phyloP scores from a whole-genome alignment of 1,284 basidiomycete genomes.

The Malassezia furfur region DNA sequence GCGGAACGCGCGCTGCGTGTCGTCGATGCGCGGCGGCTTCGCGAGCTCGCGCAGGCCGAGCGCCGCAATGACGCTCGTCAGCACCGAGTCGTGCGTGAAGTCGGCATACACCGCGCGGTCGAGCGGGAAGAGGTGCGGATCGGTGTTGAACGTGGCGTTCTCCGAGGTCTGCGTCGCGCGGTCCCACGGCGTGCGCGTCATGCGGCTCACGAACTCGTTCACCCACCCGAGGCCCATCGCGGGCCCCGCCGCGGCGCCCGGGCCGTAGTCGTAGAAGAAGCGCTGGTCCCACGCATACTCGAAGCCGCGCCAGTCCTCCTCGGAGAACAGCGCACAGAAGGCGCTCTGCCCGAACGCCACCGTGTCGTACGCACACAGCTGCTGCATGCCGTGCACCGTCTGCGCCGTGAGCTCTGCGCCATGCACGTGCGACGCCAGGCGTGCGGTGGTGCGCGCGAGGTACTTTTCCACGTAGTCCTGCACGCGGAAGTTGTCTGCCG shows the following conservation, averaged over 20 bases:
- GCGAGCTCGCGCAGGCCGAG: constrained; percentile 26
- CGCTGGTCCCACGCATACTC: constrained; percentile 57
- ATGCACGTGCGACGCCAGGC: constrained; percentile 27
- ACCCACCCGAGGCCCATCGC: constrained; percentile 76
- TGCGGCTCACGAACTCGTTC: constrained; percentile 41
- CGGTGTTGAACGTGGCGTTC: constrained; percentile 34
- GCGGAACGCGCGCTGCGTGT: constrained; percentile 16
- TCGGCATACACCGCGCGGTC: constrained; percentile 39
- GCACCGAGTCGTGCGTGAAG: constrained; percentile 44
- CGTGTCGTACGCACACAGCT: constrained; percentile 53
- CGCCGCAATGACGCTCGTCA: constrained; percentile 35
- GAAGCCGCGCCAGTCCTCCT: constrained; percentile 80
- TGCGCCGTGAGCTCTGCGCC: constrained; percentile 24
- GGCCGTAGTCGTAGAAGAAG: constrained; percentile 60
- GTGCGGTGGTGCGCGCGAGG: constrained; percentile 30
- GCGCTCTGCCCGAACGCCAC: constrained; percentile 78
- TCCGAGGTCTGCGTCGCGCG: constrained; percentile 31
- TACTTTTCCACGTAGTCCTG: constrained; percentile 35
- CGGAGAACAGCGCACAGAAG: constrained; percentile 79
- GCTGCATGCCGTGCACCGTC: constrained; percentile 35
- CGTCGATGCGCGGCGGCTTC: constrained; percentile 11
- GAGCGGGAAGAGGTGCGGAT: constrained; percentile 34
- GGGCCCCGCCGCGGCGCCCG: constrained; percentile 66
- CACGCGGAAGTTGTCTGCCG: background rate
- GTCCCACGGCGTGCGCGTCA: constrained; percentile 25